A percentile compares a stretch with the other conserved stretches of the same genome.
Conservation (phyloP, 345 rosid genomes). For the Murraya koenigii region DNA sequence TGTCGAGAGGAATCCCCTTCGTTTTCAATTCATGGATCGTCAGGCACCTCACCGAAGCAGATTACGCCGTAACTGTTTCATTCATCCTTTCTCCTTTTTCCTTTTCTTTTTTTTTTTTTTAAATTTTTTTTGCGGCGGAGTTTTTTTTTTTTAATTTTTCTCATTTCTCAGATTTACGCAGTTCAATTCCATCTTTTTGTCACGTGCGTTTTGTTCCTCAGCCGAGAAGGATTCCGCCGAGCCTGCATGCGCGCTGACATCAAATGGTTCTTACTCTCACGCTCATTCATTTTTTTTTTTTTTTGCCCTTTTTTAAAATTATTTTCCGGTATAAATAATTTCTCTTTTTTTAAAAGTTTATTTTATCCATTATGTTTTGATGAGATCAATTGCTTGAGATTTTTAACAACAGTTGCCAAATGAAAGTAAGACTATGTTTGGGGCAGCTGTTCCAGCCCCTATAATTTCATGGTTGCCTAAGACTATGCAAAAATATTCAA, state of each 20-base stretch:
- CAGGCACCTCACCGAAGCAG: constrained; percentile 65
- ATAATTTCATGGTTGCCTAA: too few species aligned
- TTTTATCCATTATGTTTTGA: too few species aligned
- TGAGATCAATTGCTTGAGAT: too few species aligned
- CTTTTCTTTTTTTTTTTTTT: neutral
- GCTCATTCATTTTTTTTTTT: neutral
- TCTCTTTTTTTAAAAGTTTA: neutral
- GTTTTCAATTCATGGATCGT: constrained; percentile 87
- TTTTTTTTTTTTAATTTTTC: neutral
- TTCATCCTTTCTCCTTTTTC: neutral
- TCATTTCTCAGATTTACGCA: constrained; percentile 59
- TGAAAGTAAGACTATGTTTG: neutral
- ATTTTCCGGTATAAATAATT: neutral
- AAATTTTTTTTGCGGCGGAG: neutral
- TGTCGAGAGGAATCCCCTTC: constrained; percentile 88
- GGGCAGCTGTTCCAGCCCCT: too few species aligned
- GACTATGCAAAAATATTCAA: too few species aligned
- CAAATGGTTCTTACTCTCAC: constrained; percentile 40
- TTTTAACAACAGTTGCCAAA: neutral
- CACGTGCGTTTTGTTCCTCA: constrained; percentile 82
- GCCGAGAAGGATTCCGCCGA: constrained; percentile 94
- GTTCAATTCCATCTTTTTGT: constrained; percentile 92
- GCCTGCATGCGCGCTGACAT: constrained; percentile 85
- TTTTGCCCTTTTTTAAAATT: neutral
- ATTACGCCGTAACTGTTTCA: constrained; percentile 59